These are phyloP conservation scores for Funneliformis mosseae DNA, from an alignment of 192 early-diverging fungal species.

Conservation along the genomic window DNA sequence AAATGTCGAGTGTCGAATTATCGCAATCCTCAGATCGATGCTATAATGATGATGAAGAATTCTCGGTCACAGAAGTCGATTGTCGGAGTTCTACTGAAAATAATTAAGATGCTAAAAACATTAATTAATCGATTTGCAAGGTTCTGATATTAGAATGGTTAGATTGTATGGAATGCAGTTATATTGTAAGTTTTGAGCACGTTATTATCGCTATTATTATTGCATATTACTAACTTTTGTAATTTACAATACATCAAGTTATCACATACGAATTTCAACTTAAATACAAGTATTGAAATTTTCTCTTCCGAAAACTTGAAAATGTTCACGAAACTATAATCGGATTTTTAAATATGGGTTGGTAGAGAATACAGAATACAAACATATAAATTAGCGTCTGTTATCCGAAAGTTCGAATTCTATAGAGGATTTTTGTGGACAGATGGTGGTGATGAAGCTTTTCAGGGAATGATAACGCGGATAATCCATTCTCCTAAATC, in stretches of 20 bases:
- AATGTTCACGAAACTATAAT: slow-evolving; percentile 3
- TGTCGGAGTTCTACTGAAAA: too few relatives aligned
- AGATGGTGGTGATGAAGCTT: not conserved
- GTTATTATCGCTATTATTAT: not conserved
- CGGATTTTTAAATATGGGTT: slow-evolving; percentile 22
- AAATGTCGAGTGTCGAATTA: too few relatives aligned
- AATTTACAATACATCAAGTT: slow-evolving; percentile 11
- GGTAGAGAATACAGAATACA: not conserved
- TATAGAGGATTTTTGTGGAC: slow-evolving; percentile 14
- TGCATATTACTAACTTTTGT: slow-evolving; percentile 14
- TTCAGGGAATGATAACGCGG: slow-evolving; percentile 4
- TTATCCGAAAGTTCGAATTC: slow-evolving; percentile 17
- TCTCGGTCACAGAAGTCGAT: too few relatives aligned
- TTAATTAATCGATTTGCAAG: too few relatives aligned
- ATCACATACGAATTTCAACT: slow-evolving; percentile 16
- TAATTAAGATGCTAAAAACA: too few relatives aligned
- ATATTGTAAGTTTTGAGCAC: slow-evolving; percentile 28
- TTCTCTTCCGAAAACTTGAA: slow-evolving; percentile 6
- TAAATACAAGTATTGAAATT: slow-evolving; percentile 21
- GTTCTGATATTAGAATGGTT: too few relatives aligned
- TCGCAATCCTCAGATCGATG: too few relatives aligned
- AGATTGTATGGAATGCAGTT: slow-evolving; percentile 13
- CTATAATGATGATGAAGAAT: too few relatives aligned
- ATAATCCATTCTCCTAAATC: not conserved
- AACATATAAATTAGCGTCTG: slow-evolving; percentile 19